Conservation (phyloP, 2,329 filamentous ascomycete species). For the Ascochyta rabiei region DNA sequence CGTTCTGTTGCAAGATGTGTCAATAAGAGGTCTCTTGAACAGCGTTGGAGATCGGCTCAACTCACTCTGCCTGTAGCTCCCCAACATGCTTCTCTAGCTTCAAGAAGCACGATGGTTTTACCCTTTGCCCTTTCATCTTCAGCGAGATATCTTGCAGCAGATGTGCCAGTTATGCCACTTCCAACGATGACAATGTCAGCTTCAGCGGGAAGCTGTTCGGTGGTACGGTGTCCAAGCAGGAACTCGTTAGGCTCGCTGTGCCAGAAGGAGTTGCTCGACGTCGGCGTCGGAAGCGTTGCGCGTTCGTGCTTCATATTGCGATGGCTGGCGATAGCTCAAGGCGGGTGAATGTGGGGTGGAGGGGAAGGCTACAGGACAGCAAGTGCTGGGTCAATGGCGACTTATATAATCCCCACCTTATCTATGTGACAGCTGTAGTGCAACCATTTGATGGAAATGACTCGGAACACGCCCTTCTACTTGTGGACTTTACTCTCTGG, state of each 20-base stretch:
- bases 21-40: neutral
- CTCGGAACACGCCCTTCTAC: conserved; percentile 2
- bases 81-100: conserved; percentile 80
- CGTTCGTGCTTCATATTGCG: conserved; percentile 41
- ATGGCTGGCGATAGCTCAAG: conserved; percentile 1
- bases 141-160: conserved; percentile 67
- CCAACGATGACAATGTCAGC: conserved; percentile 76
- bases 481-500: neutral
- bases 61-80: conserved; percentile 81
- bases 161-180: conserved; percentile 77
- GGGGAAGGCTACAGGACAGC: conserved; percentile 3
- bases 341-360: conserved; percentile 5
- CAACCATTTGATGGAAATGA: neutral
- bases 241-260: conserved; percentile 69
- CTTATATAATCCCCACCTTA: conserved; percentile 7
- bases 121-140: conserved; percentile 53
- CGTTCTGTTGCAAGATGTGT: conserved; percentile 48
- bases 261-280: conserved; percentile 74
- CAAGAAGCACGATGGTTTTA: conserved; percentile 70
- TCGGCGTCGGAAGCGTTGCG: conserved; percentile 61
- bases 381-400: neutral
- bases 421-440: neutral
- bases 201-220: conserved; percentile 63
- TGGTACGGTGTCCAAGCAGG: conserved; percentile 72
- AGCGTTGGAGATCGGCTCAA: neutral